These are phyloP conservation scores for Penicillium tannophilum DNA, from an alignment of 495 filamentous ascomycete genomes.

Conservation along the genomic window DNA sequence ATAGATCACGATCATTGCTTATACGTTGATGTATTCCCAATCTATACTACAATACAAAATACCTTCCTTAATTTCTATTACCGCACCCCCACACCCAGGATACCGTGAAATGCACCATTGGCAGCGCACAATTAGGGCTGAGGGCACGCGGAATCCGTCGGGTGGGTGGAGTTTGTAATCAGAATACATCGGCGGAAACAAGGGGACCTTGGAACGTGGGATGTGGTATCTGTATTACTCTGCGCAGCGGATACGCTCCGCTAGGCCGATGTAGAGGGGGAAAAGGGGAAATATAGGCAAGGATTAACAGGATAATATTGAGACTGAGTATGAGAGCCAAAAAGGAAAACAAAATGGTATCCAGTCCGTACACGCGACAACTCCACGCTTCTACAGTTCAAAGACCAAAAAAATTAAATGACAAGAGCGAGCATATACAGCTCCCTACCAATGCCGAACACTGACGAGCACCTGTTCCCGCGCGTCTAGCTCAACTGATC, in stretches of 20 bases:
- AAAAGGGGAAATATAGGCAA: not conserved
- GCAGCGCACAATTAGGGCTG: slow-evolving; percentile 33
- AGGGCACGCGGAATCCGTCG: slow-evolving; percentile 36
- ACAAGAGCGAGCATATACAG: not conserved
- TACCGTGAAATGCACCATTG: slow-evolving; percentile 5
- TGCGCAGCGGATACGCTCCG: slow-evolving; percentile 1
- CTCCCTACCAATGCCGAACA: slow-evolving; percentile 46
- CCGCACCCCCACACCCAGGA: not conserved
- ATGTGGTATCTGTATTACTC: slow-evolving; percentile 17
- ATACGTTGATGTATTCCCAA: not conserved
- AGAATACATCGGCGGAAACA: slow-evolving; percentile 17
- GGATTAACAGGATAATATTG: not conserved
- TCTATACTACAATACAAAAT: not conserved
- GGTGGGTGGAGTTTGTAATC: slow-evolving; percentile 30
- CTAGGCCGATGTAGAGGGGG: not conserved
- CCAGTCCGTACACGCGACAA: not conserved
- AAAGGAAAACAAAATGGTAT: slow-evolving; percentile 8
- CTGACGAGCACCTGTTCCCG: slow-evolving; percentile 45
- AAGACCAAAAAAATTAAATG: not conserved
- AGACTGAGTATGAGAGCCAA: not conserved
- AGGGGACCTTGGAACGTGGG: slow-evolving; percentile 15
- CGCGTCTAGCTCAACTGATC: slow-evolving; percentile 35
- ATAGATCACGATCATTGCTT: not conserved
- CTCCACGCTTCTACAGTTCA: slow-evolving; percentile 3
- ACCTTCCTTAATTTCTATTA: not conserved